Evolutionary conservation across 257 asterid species (phyloP).

Genomic region (Fraxinus cuspidata): DNA sequence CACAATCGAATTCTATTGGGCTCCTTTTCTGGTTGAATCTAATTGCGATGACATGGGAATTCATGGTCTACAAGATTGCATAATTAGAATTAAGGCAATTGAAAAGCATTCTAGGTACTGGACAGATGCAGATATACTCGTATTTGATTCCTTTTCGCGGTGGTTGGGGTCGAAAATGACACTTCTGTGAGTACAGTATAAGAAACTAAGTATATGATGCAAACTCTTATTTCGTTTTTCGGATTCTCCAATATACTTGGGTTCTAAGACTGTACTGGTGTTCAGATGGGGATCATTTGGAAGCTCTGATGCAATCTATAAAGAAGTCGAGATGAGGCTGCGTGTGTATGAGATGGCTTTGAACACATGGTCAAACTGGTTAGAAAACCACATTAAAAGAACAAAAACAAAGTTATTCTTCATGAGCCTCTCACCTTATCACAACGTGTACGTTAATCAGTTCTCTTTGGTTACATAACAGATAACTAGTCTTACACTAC

Average conservation of each 20-base stretch:
- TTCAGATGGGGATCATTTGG: slow-evolving; percentile 57
- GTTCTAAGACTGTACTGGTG: background rate
- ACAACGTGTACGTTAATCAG: slow-evolving; percentile 10
- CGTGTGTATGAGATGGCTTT: slow-evolving; percentile 49
- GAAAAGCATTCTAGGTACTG: slow-evolving; percentile 53
- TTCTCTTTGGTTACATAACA: background rate
- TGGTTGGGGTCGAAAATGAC: slow-evolving; percentile 46
- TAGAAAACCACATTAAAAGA: slow-evolving; percentile 42
- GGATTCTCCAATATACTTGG: background rate
- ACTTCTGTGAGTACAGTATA: slow-evolving; percentile 36
- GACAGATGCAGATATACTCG: slow-evolving; percentile 49
- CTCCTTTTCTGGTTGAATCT: slow-evolving; percentile 53
- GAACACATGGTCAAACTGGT: slow-evolving; percentile 59
- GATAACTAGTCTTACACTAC: background rate
- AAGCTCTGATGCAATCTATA: slow-evolving; percentile 36
- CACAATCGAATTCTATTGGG: slow-evolving; percentile 52
- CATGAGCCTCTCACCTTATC: slow-evolving; percentile 52
- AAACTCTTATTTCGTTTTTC: slow-evolving; percentile 40
- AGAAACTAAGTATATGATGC: background rate
- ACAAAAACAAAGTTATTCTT: slow-evolving; percentile 46
- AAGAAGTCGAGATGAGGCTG: slow-evolving; percentile 29
- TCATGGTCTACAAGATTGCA: slow-evolving; percentile 34
- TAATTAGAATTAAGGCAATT: slow-evolving; percentile 41
- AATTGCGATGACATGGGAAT: slow-evolving; percentile 41
- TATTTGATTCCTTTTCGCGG: slow-evolving; percentile 49